phyloP scores from a whole-genome alignment of 345 rosid genomes.

The Lumnitzera racemosa region DNA sequence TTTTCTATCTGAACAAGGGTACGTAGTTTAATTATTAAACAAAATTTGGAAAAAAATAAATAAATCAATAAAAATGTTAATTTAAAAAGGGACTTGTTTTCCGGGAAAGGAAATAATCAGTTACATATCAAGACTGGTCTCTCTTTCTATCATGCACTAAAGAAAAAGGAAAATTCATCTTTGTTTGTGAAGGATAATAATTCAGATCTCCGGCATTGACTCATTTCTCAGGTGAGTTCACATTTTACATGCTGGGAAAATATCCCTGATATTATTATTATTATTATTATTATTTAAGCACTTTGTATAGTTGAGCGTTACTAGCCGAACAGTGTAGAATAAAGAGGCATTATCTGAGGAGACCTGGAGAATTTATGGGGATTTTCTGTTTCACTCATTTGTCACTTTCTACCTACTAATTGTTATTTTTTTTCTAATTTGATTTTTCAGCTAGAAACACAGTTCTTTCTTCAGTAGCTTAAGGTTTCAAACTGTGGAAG shows the following conservation, averaged over 20 bases:
- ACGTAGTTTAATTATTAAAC: too few species aligned
- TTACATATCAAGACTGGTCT: constrained; percentile 12
- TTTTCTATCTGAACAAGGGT: too few species aligned
- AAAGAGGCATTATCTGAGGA: constrained; percentile 34
- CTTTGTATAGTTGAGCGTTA: constrained; percentile 7
- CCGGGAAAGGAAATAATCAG: constrained; percentile 27
- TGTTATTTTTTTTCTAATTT: neutral
- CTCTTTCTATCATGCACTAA: too few species aligned
- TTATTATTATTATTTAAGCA: neutral
- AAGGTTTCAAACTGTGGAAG: too few species aligned
- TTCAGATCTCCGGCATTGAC: constrained; percentile 56
- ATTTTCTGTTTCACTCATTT: constrained; percentile 16
- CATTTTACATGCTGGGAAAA: too few species aligned
- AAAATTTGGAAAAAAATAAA: too few species aligned
- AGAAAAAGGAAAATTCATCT: too few species aligned
- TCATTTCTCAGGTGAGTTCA: constrained; percentile 26
- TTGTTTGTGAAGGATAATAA: constrained; percentile 7
- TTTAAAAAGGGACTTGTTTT: neutral
- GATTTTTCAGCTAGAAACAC: constrained; percentile 1
- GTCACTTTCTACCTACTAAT: constrained; percentile 1
- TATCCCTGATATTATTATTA: neutral
- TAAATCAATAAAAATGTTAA: too few species aligned
- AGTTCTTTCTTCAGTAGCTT: too few species aligned
- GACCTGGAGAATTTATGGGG: constrained; percentile 22
- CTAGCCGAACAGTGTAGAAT: constrained; percentile 22